Conservation (phyloP, 2,329 filamentous ascomycete species). For the Alternaria sp. region DNA sequence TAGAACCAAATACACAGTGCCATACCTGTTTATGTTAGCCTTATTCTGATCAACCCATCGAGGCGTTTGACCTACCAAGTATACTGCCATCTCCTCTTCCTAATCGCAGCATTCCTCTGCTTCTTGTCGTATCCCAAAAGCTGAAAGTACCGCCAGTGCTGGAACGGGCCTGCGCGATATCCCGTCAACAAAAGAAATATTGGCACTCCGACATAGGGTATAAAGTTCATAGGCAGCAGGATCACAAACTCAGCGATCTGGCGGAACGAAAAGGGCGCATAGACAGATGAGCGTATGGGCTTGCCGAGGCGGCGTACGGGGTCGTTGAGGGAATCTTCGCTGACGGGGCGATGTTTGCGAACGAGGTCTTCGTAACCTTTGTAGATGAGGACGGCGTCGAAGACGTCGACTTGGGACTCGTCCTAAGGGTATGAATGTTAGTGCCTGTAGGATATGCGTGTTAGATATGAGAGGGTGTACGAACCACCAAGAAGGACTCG, state of each 20-base stretch:
- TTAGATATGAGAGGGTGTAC: neutral
- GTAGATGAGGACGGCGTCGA: constrained; percentile 80
- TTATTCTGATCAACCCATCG: neutral
- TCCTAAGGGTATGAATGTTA: constrained; percentile 53
- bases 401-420: constrained; percentile 79
- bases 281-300: constrained; percentile 77
- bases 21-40: constrained; percentile 67
- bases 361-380: constrained; percentile 70
- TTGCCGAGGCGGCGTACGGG: constrained; percentile 84
- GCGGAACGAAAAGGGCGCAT: constrained; percentile 88
- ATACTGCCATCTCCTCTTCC: constrained; percentile 78
- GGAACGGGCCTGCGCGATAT: constrained; percentile 84
- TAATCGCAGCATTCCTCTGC: constrained; percentile 75
- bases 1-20: constrained; percentile 81
- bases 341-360: constrained; percentile 60
- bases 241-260: constrained; percentile 86
- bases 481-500: constrained; percentile 59
- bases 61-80: constrained; percentile 67
- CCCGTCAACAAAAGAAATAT: constrained; percentile 90
- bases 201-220: constrained; percentile 83
- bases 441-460: neutral
- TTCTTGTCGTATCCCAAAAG: constrained; percentile 78
- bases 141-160: constrained; percentile 91
- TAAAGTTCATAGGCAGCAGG: constrained; percentile 77
- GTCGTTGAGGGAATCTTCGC: constrained; percentile 72